Evolutionary conservation across 2,329 filamentous ascomycete genomes (phyloP), one percentile per base, ranked within the genome.

Genomic region (Hymenoscyphus repandus): DNA sequence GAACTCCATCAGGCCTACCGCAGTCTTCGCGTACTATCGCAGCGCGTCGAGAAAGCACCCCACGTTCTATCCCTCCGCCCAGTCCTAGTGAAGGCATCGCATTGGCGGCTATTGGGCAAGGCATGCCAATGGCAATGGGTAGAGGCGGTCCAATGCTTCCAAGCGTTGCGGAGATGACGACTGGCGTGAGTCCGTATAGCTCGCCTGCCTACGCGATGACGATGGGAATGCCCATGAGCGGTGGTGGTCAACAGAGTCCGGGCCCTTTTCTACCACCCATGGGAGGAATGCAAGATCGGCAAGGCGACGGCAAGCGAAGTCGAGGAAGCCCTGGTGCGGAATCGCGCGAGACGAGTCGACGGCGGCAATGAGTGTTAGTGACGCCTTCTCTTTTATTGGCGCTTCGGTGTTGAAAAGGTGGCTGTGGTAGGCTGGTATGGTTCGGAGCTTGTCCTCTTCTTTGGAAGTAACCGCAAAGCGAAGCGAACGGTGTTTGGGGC

Each of bases 121-220:
- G 59, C 11, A 56, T 59, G 49, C 40, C 47, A 2, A 59, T 61
- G 50, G 56, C 52, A 10, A 58, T 60, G 54, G 62, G 54, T 5
- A 56, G 60, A 45, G 54, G 60, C 45, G 61, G 60, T 6, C 58
- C 58, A 46, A 70, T 77, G 54, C 69, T 85, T n/a, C 82, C 82
- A 1, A 75, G 80, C 45, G 72, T 85, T 13, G 76, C 78, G 33
- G 81, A 85, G 62, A 72, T 85, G 59, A 85, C 82, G 1, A 84
- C 80, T 0, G 81, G 82, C 11, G 71, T 83, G 31, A 81, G 76
- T 56, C 78, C 79, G 0, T 84, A 83, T 62, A 77, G 70, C 56
- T 77, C 77, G n/a, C 76, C 77, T 36, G 75, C 77, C 1, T 80
- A 79, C 61, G 73, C 75, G 6, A 65, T 72, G 46, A 62, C 62